Evolutionary conservation across 2,329 filamentous ascomycete species (phyloP).

Genomic region (Hypoxylon sp.): DNA sequence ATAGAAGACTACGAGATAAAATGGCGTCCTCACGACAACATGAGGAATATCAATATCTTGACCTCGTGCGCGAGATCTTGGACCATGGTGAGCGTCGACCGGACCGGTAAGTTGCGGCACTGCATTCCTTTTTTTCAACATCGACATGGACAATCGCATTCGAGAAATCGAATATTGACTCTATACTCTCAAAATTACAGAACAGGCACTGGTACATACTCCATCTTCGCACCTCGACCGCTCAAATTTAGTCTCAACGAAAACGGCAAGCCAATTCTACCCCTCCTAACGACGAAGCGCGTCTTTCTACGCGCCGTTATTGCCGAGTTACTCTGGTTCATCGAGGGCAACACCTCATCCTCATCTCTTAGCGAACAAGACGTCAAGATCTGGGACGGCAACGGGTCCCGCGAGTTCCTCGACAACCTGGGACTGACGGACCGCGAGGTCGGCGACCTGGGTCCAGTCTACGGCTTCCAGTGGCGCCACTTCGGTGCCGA

Average conservation of each 20-base stretch:
- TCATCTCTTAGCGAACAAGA: constrained; percentile 81
- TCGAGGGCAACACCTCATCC: constrained; percentile 86
- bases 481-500: constrained; percentile 98
- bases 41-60: constrained; percentile 95
- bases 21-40: constrained; percentile 61
- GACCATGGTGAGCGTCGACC: constrained; percentile 87
- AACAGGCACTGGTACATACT: constrained; percentile 93
- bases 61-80: constrained; percentile 89
- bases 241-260: constrained; percentile 88
- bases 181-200: constrained; percentile 59
- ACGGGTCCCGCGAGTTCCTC: constrained; percentile 90
- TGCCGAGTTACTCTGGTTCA: constrained; percentile 96
- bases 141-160: constrained; percentile 12
- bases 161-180: constrained; percentile 14
- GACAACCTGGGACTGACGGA: constrained; percentile 86
- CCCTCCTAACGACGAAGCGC: constrained; percentile 96
- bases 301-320: constrained; percentile 93
- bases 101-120: constrained; percentile 72
- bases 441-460: constrained; percentile 89
- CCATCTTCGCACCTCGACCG: constrained; percentile 88
- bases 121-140: background rate
- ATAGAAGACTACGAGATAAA: constrained; percentile 13
- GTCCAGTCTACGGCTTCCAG: constrained; percentile 98
- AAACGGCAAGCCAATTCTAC: constrained; percentile 76
- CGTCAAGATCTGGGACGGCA: constrained; percentile 98